Percentiles rank a stretch among this genome's conserved stretches.
These are phyloP conservation scores for Silene conica DNA, from an alignment of 148 eudicot species.

Conservation along the genomic window DNA sequence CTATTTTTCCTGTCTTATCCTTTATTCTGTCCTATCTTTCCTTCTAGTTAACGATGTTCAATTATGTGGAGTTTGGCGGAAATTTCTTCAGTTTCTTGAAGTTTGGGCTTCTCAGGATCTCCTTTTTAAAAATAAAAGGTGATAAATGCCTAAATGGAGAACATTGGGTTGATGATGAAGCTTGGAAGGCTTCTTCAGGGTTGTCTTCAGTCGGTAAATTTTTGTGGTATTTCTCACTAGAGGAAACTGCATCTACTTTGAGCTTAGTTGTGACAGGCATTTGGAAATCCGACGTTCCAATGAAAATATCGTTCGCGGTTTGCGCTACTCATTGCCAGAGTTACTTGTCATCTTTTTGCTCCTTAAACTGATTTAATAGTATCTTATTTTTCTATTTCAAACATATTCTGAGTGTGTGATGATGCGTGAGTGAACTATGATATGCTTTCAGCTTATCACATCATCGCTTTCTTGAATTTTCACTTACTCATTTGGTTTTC, in stretches of 20 bases:
- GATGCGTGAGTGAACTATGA: slow-evolving; percentile 1
- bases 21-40: too few relatives aligned
- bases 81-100: background rate
- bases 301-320: background rate
- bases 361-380: background rate
- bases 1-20: too few relatives aligned
- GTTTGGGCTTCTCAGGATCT: background rate
- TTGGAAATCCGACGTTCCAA: background rate
- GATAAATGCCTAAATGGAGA: background rate
- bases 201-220: background rate
- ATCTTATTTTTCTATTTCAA: background rate
- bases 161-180: background rate
- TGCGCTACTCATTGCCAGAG: background rate
- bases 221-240: background rate
- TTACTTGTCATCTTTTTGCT: background rate
- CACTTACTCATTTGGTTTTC: slow-evolving; percentile 14
- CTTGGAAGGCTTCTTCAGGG: background rate
- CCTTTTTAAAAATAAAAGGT: background rate
- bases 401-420: background rate
- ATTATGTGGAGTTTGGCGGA: background rate
- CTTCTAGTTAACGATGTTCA: too few relatives aligned
- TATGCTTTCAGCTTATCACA: background rate
- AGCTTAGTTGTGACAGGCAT: background rate
- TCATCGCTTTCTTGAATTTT: background rate
- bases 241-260: background rate